A percentile compares a stretch with the other conserved stretches of the same genome.
Conservation (phyloP, 495 filamentous ascomycete species). For the Evernia prunastri region DNA sequence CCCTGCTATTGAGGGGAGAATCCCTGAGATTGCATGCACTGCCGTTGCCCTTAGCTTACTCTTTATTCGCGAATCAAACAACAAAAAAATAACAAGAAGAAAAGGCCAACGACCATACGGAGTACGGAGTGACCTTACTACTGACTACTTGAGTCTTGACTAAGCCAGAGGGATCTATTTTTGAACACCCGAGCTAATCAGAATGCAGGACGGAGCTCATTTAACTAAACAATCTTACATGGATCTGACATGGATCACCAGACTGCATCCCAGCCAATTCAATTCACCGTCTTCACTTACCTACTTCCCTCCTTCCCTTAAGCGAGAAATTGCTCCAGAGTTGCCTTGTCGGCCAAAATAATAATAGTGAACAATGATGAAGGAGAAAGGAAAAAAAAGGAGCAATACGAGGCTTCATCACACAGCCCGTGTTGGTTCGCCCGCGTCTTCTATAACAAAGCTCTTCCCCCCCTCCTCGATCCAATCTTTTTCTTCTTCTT, state of each 20-base stretch:
- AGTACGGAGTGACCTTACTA: too few species aligned
- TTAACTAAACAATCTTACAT: background rate
- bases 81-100: too few species aligned
- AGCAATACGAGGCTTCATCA: constrained; percentile 5
- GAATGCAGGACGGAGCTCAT: background rate
- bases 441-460: background rate
- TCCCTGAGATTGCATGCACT: background rate
- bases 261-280: too few species aligned
- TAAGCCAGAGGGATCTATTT: too few species aligned
- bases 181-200: background rate
- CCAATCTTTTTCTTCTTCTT: constrained; percentile 1
- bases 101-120: too few species aligned
- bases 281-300: too few species aligned
- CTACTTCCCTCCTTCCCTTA: background rate
- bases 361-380: background rate
- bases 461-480: background rate
- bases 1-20: background rate
- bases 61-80: too few species aligned
- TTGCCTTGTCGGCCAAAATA: background rate
- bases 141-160: too few species aligned
- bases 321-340: background rate
- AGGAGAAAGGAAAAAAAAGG: background rate
- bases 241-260: too few species aligned
- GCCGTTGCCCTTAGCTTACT: too few species aligned
- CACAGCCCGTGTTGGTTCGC: background rate